Evolutionary conservation across 116 monocot genomes (phyloP).

Genomic region (Dioscorea cayenensis): DNA sequence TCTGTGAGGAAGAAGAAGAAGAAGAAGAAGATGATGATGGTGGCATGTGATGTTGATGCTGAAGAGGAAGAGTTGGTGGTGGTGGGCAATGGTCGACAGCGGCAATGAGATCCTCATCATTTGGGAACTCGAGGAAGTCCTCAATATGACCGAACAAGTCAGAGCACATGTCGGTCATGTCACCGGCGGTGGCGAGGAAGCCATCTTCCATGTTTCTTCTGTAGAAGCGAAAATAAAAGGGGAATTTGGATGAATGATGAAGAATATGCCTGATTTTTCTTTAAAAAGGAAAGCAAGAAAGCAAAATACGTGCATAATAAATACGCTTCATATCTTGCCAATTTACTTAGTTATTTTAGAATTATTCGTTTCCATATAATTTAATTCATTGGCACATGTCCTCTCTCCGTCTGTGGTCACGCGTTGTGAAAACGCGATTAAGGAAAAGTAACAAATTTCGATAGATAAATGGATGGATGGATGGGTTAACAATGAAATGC

Average conservation of each 20-base stretch:
- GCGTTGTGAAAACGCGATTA: no score
- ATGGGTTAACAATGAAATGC: no score
- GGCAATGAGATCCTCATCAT: slow-evolving; percentile 18
- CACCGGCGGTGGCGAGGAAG: neutral
- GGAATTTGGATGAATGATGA: neutral
- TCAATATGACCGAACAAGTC: slow-evolving; percentile 38
- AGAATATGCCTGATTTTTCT: neutral
- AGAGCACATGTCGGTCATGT: slow-evolving; percentile 6
- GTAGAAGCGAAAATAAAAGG: neutral
- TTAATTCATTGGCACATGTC: no score
- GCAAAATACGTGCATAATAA: no score
- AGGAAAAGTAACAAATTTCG: no score
- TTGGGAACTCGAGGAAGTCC: slow-evolving; percentile 33
- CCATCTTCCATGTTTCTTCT: neutral
- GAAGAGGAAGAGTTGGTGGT: neutral
- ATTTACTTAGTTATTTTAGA: no score
- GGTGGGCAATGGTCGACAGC: neutral
- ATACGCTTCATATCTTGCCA: no score
- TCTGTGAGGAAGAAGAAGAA: no score
- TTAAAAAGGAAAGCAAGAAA: no score
- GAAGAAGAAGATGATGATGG: neutral
- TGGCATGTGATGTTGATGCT: neutral
- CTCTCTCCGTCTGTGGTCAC: no score
- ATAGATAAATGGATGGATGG: no score
- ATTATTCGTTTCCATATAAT: no score